Conservation (phyloP, 2,329 filamentous ascomycete genomes). For the Fusarium sublunatum region DNA sequence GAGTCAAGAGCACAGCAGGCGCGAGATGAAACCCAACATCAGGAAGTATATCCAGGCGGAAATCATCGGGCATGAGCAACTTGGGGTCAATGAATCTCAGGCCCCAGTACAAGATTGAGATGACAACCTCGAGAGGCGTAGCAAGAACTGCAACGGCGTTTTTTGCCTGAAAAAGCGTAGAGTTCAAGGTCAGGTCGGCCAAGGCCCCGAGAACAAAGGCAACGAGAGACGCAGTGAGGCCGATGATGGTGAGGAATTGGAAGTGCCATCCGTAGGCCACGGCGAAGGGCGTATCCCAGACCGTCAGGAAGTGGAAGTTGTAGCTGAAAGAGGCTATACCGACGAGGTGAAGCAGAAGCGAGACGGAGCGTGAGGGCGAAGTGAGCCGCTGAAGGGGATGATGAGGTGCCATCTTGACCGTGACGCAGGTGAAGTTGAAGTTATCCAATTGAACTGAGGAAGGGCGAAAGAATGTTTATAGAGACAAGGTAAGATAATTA, state of each 20-base stretch:
- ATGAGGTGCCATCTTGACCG: constrained; percentile 51
- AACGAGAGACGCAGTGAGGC: constrained; percentile 68
- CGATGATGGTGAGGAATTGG: constrained; percentile 80
- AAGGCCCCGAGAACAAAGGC: constrained; percentile 72
- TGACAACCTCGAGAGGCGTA: constrained; percentile 76
- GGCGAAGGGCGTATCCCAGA: constrained; percentile 64
- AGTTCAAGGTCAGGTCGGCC: constrained; percentile 71
- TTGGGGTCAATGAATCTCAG: constrained; percentile 67
- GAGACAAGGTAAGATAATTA: background rate
- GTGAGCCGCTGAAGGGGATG: constrained; percentile 74
- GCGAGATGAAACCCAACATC: constrained; percentile 75
- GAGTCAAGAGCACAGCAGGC: constrained; percentile 71
- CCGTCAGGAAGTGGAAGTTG: constrained; percentile 63
- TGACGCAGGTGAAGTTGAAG: background rate
- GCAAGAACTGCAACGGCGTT: constrained; percentile 74
- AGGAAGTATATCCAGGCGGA: constrained; percentile 64
- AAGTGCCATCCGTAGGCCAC: constrained; percentile 74
- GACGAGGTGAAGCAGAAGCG: constrained; percentile 69
- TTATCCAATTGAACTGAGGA: background rate
- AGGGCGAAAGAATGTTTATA: background rate
- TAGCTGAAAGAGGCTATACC: constrained; percentile 65
- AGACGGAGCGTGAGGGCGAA: constrained; percentile 73
- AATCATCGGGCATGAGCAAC: constrained; percentile 65
- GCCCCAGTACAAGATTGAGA: constrained; percentile 79
- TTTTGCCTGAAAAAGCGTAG: constrained; percentile 71